These are phyloP conservation scores for Phialemoniopsis sp. DNA, from an alignment of 2,329 filamentous ascomycete species.

Conservation along the genomic window DNA sequence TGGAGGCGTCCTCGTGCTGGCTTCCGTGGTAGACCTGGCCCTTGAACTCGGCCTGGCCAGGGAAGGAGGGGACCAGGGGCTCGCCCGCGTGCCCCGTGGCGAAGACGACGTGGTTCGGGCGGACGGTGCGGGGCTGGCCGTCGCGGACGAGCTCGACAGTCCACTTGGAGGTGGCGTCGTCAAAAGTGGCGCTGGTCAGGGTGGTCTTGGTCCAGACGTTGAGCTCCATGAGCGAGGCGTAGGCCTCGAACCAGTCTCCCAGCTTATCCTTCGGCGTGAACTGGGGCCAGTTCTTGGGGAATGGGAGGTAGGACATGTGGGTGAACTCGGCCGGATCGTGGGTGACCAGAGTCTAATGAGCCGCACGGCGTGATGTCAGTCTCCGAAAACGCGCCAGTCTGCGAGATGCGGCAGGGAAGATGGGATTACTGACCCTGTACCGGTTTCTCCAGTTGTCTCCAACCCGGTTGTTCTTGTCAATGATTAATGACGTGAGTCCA, in stretches of 20 bases:
- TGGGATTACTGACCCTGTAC: conserved; percentile 32
- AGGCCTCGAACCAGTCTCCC: conserved; percentile 62
- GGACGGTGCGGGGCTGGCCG: conserved; percentile 45
- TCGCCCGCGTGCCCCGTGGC: conserved; percentile 65
- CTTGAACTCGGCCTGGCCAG: neutral
- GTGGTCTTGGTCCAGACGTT: conserved; percentile 59
- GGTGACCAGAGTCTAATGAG: conserved; percentile 54
- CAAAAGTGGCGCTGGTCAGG: conserved; percentile 42
- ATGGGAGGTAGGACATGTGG: conserved; percentile 58
- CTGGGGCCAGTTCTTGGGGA: conserved; percentile 60
- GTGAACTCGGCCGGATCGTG: conserved; percentile 62
- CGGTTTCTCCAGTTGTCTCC: conserved; percentile 61
- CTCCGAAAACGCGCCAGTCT: too few species aligned
- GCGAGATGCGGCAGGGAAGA: too few species aligned
- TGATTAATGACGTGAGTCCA: conserved; percentile 46
- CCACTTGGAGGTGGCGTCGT: conserved; percentile 47
- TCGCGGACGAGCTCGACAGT: conserved; percentile 46
- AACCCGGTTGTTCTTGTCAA: conserved; percentile 53
- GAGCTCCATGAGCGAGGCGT: conserved; percentile 58
- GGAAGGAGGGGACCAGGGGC: conserved; percentile 45
- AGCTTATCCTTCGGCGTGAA: conserved; percentile 70
- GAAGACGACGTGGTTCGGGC: conserved; percentile 59
- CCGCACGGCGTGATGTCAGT: too few species aligned
- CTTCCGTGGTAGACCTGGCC: conserved; percentile 1
- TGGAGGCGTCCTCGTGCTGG: conserved; percentile 2